Evolutionary conservation across 352 stramenopile genomes (phyloP), one percentile per base, ranked within the genome.

Genomic region (Globisporangium spiculum): DNA sequence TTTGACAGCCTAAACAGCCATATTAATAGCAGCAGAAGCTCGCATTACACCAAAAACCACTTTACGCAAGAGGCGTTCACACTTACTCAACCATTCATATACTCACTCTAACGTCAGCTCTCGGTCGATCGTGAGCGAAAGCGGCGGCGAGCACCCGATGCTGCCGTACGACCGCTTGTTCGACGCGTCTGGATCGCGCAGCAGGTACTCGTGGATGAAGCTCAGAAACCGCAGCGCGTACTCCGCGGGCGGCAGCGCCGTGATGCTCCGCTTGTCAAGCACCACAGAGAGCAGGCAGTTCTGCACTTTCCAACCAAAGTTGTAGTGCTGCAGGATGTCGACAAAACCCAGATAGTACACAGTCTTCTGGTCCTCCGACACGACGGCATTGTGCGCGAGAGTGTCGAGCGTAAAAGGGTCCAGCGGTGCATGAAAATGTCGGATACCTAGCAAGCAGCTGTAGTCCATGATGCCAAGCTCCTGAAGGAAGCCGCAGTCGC

Each of bases 401-500:
- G 76, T 76, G 20, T 85, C 76, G 44, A 92, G 66, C 53, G 84
- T 70, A 4, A 79, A 68, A 3, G 78, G 60, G 24, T 89, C 81
- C 56, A 92, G 71, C 6, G 68, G 70, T 24, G 69, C 60, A 38
- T 78, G 75, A 62, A 91, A 88, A 50, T 88, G 77, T 3, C 86
- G 82, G 30, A 94, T 90, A 4, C 88, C 88, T 1, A 96, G 72
- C 53, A 96, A 70, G 41, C 82, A 96, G 65, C 88, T 96, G 68
- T 96, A 96, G 66, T 96, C 88, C 86, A 96, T 96, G 63, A 96
- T 94, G 16, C 85, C 86, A 38, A 96, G 75, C 60, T 94, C 85
- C 63, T 96, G 88, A 0, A 94, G 76, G 65, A 95, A 95, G 7
- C 86, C 88, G 20, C 84, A 93, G 75, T 95, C 88, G 58, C 81